phyloP scores from a whole-genome alignment of 2,329 filamentous ascomycete species.

The Fusarium sp. region DNA sequence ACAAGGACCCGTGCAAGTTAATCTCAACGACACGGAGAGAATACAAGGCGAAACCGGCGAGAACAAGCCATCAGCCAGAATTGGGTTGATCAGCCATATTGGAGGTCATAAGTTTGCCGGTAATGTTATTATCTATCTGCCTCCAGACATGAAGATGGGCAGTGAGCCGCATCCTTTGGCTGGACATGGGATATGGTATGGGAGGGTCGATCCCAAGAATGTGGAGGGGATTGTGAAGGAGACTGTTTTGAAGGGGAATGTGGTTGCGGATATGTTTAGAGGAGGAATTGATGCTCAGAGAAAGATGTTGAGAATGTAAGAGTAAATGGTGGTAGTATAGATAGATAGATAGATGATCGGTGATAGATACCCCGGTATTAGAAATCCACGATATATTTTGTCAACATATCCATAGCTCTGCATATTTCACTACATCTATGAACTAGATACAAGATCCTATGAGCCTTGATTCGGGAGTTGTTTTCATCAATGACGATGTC shows the following conservation, averaged over 20 bases:
- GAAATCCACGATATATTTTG: not conserved
- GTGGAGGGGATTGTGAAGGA: constrained; percentile 80
- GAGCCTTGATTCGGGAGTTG: not conserved
- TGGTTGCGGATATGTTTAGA: constrained; percentile 77
- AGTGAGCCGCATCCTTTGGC: constrained; percentile 67
- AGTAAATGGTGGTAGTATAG: not conserved
- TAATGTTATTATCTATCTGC: constrained; percentile 84
- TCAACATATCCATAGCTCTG: not conserved
- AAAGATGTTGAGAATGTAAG: constrained; percentile 61
- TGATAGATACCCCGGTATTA: constrained; percentile 28
- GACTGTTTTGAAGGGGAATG: constrained; percentile 73
- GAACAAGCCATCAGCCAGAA: constrained; percentile 60
- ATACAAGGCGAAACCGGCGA: constrained; percentile 34
- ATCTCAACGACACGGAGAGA: constrained; percentile 14
- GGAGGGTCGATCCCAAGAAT: constrained; percentile 77
- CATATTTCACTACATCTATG: not conserved
- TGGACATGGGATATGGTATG: constrained; percentile 85
- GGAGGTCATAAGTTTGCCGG: constrained; percentile 89
- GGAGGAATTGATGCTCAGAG: constrained; percentile 71
- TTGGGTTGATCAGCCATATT: constrained; percentile 81
- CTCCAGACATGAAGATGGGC: constrained; percentile 60
- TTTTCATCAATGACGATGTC: not conserved
- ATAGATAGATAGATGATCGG: not conserved
- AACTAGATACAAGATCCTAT: not conserved
- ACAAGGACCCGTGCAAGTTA: constrained; percentile 56